phyloP scores from a whole-genome alignment of 257 asterid genomes.

The Plantago elongata region DNA sequence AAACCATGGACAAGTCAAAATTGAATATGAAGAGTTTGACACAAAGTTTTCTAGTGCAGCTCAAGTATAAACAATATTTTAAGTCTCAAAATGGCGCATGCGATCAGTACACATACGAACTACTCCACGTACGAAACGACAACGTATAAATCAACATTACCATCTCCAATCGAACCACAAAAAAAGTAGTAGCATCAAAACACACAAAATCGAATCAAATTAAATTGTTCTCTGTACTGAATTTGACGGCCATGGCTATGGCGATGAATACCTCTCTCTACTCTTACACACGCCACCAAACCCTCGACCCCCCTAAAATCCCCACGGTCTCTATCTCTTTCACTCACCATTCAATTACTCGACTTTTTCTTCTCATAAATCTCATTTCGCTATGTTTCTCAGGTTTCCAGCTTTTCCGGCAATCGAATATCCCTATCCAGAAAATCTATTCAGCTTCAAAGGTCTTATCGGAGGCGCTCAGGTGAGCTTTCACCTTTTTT shows the following conservation, averaged over 20 bases:
- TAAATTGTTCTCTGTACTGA: neutral
- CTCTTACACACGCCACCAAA: conserved; percentile 16
- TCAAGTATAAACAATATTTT: no score
- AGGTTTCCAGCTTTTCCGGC: conserved; percentile 22
- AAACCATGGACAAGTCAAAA: no score
- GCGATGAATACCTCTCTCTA: conserved; percentile 21
- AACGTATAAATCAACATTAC: no score
- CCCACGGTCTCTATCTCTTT: neutral
- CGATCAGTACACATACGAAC: no score
- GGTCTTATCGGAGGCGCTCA: neutral
- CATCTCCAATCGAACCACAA: no score
- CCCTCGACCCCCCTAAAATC: conserved; percentile 18
- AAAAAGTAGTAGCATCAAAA: no score
- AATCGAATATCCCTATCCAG: conserved; percentile 20
- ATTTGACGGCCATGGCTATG: conserved; percentile 15
- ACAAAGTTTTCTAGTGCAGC: no score
- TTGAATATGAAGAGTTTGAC: no score
- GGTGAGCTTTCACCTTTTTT: no score
- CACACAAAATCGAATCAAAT: neutral
- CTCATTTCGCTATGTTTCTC: conserved; percentile 2
- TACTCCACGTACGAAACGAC: no score
- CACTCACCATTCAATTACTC: no score
- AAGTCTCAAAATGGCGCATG: no score
- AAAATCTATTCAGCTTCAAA: conserved; percentile 10
- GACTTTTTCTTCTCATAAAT: neutral